Conservation (phyloP, 2,329 filamentous ascomycete genomes). For the Akanthomyces muscarius region DNA sequence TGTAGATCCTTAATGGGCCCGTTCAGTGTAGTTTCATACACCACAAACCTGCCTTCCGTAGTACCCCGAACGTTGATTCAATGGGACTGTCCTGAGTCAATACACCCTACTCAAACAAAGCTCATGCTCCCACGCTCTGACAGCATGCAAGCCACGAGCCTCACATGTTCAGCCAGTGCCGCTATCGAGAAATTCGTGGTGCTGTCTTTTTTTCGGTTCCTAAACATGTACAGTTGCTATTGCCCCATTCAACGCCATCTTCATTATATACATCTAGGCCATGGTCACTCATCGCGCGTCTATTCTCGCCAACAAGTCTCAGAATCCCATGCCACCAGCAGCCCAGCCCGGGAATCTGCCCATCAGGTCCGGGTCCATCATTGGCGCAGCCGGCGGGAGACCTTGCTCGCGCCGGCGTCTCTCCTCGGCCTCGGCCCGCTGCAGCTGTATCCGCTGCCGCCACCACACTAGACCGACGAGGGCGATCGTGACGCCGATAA, state of each 20-base stretch:
- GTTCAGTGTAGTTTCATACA: too few relatives aligned
- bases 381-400: conserved; percentile 24
- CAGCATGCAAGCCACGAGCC: background rate
- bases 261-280: conserved; percentile 9
- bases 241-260: background rate
- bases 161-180: background rate
- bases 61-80: too few relatives aligned
- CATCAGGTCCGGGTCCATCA: conserved; percentile 22
- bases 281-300: background rate
- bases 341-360: conserved; percentile 35
- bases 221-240: conserved; percentile 10
- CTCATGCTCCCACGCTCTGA: too few relatives aligned
- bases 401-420: conserved; percentile 31
- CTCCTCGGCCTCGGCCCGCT: conserved; percentile 37
- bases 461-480: conserved; percentile 80
- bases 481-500: conserved; percentile 70
- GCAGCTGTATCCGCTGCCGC: conserved; percentile 64
- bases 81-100: too few relatives aligned
- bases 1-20: too few relatives aligned
- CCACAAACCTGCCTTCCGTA: too few relatives aligned
- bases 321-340: conserved; percentile 34
- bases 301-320: background rate
- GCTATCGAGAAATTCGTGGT: background rate
- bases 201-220: background rate
- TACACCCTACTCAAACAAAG: too few relatives aligned